Evolutionary conservation across 371 early-diverging fungal genomes (phyloP).

Genomic region (Apophysomyces sp.): DNA sequence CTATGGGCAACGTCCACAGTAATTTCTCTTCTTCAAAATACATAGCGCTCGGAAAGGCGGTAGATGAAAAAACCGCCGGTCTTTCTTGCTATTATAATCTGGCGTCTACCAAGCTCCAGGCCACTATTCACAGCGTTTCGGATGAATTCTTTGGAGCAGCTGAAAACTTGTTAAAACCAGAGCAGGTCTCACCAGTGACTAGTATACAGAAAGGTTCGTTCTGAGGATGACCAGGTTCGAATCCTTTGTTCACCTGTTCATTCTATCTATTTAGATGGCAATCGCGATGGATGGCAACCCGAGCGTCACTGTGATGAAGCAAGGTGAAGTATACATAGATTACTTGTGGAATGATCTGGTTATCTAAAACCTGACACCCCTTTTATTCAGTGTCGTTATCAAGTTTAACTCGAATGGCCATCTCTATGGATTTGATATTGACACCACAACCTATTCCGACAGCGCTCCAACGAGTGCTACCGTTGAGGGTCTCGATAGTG

Average conservation of each 20-base stretch:
- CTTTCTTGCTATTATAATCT: slow-evolving; percentile 16
- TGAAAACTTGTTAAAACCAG: slow-evolving; percentile 63
- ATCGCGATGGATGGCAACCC: slow-evolving; percentile 33
- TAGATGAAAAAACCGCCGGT: slow-evolving; percentile 12
- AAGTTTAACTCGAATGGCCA: slow-evolving; percentile 70
- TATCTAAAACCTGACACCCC: background rate
- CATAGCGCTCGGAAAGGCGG: slow-evolving; percentile 1
- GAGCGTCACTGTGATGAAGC: slow-evolving; percentile 44
- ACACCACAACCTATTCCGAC: slow-evolving; percentile 79
- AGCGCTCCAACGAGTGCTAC: slow-evolving; percentile 66
- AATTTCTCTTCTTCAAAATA: slow-evolving; percentile 4
- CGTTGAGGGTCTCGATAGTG: slow-evolving; percentile 39
- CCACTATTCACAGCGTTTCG: slow-evolving; percentile 61
- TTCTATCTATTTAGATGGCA: slow-evolving; percentile 16
- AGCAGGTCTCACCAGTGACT: slow-evolving; percentile 27
- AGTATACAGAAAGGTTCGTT: slow-evolving; percentile 10
- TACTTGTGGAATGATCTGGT: too few species aligned
- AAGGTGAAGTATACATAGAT: slow-evolving; percentile 56
- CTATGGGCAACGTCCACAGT: slow-evolving; percentile 19
- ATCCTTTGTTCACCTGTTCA: background rate
- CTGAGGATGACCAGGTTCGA: background rate
- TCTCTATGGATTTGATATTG: slow-evolving; percentile 78
- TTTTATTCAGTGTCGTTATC: slow-evolving; percentile 54
- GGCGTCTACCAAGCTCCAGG: slow-evolving; percentile 4
- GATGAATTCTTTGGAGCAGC: slow-evolving; percentile 83